These are phyloP conservation scores for Schizochytrium sp. DNA, from an alignment of 108 stramenopile genomes.

Conservation along the genomic window DNA sequence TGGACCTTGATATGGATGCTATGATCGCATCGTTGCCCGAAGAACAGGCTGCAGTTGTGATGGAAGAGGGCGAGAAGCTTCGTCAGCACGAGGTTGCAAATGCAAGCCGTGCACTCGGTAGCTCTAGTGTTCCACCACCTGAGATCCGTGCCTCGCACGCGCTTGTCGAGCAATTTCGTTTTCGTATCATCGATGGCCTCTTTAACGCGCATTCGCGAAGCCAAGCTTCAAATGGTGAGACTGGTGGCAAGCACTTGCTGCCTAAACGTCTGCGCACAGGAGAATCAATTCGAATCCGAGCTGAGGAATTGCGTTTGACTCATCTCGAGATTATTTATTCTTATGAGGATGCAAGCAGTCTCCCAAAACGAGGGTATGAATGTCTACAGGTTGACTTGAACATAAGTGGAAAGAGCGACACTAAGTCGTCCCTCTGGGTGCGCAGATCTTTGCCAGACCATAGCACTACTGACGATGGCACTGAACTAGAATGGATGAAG, in stretches of 20 bases:
- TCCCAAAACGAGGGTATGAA: slow-evolving; percentile 37
- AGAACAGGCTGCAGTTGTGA: neutral
- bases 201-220: slow-evolving; percentile 5
- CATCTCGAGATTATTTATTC: slow-evolving; percentile 39
- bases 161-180: neutral
- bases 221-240: neutral
- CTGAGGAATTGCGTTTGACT: slow-evolving; percentile 6
- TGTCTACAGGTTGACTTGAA: slow-evolving; percentile 55
- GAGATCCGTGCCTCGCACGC: neutral
- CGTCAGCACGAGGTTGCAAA: slow-evolving; percentile 1
- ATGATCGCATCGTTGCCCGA: neutral
- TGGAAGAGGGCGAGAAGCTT: slow-evolving; percentile 3
- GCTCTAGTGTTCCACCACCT: neutral
- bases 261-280: slow-evolving; percentile 2
- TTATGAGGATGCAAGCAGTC: slow-evolving; percentile 4
- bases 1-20: slow-evolving; percentile 42
- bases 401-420: slow-evolving; percentile 31
- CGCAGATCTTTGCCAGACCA: slow-evolving; percentile 33
- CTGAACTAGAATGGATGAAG: slow-evolving; percentile 50
- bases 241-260: slow-evolving; percentile 2
- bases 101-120: slow-evolving; percentile 12
- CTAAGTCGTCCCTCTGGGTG: slow-evolving; percentile 21
- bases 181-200: slow-evolving; percentile 34
- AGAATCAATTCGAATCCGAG: neutral
- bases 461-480: slow-evolving; percentile 21